Evolutionary conservation across 1,284 basidiomycete species (phyloP), one percentile per base, ranked within the genome.

Genomic region (Singerocomus inundabilis): DNA sequence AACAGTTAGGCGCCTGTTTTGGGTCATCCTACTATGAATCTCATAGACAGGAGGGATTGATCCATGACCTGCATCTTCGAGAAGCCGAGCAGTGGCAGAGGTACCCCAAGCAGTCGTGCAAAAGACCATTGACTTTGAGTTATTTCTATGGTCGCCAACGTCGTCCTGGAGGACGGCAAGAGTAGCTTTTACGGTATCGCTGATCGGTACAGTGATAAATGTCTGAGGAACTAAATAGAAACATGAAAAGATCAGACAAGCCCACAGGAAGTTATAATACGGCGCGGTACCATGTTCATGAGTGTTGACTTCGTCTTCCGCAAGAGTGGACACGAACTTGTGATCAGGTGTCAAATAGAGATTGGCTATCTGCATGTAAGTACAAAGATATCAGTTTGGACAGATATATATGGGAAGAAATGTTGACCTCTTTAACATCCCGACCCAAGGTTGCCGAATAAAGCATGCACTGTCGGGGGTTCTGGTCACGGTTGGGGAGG

Each of bases 81-180:
- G 75, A 42, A 82, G 63, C 26, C 77, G 74, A n/a, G 72, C 70
- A n/a, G 75, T 75, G 40, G 85, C 70, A 18, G 72, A 74, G 0
- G 82, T 82, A 2, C 82, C 78, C 44, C 82, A 75, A 2, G 85
- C 85, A 10, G 85, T 88, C n/a, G 84, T 82, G 45, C 83, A 75
- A 72, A 88, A 88, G 7, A 78, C 73, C 65, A 85, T 84, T 5
- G 74, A 46, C 61, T 63, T 79, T 70, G 53, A 70, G 2, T 28
- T 46, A 2, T 56, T 60, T 45, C 60, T 63, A 48, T 70, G 60
- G n/a, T 62, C 62, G 5, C 52, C 18, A 12, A 55, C 61, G 32
- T 74, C 71, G n/a, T 68, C 60, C 37, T 59, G 64, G 24, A 77
- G 57, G 35, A 72, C 57, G 15, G 67, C 63, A 15, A 76, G 24